Conservation (phyloP, 495 filamentous ascomycete genomes). For the Neohortaea acidophila region DNA sequence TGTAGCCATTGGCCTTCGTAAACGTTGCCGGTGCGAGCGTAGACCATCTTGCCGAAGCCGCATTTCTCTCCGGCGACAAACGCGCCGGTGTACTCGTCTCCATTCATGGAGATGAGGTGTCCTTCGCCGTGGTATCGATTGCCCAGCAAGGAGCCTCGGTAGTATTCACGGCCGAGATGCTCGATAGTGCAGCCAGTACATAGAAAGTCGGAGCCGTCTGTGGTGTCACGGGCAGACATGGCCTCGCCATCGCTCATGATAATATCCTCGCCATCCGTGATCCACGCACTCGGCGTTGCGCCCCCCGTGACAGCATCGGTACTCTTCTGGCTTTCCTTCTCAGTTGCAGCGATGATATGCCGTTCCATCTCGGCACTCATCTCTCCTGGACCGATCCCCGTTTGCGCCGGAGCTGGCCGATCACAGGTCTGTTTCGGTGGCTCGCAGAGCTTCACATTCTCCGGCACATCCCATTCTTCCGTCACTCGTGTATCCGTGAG, state of each 20-base stretch:
- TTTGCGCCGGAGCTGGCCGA: too few species aligned
- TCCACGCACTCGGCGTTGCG: slow-evolving; percentile 1
- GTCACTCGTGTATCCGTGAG: neutral
- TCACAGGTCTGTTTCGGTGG: too few species aligned
- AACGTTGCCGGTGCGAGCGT: slow-evolving; percentile 41
- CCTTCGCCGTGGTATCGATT: slow-evolving; percentile 27
- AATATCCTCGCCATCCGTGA: slow-evolving; percentile 10
- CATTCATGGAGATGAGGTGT: slow-evolving; percentile 38
- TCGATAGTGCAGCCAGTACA: slow-evolving; percentile 4
- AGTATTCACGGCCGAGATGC: slow-evolving; percentile 24
- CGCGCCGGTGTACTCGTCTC: slow-evolving; percentile 40
- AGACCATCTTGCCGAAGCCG: slow-evolving; percentile 41
- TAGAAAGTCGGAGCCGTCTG: neutral
- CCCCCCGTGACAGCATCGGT: neutral
- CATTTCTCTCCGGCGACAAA: slow-evolving; percentile 38
- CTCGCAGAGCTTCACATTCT: too few species aligned
- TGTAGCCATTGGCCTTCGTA: slow-evolving; percentile 46
- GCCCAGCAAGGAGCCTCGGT: slow-evolving; percentile 20
- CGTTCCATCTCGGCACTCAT: too few species aligned
- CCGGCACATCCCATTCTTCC: slow-evolving; percentile 9
- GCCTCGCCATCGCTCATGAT: slow-evolving; percentile 12
- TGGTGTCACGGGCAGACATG: neutral
- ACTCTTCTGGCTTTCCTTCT: too few species aligned
- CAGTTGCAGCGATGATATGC: too few species aligned
- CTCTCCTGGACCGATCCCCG: too few species aligned